Conservation (phyloP, 768 basidiomycete genomes). For the Rhizopogon roseolus region DNA sequence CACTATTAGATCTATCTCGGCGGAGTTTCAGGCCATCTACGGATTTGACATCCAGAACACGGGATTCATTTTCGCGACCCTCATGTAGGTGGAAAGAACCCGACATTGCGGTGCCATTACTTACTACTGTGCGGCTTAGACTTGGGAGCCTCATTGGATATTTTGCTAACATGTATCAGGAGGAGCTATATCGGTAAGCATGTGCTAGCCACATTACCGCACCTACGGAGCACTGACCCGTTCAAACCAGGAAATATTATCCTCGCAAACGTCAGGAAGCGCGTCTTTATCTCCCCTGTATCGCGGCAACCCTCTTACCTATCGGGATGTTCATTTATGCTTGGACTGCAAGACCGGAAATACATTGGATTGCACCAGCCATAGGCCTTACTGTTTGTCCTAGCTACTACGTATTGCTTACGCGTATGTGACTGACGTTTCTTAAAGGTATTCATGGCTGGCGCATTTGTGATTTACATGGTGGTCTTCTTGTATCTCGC, state of each 20-base stretch:
- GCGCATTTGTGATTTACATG: conserved; percentile 44
- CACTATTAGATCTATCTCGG: conserved; percentile 39
- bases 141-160: conserved; percentile 45
- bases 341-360: conserved; percentile 48
- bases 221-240: background rate
- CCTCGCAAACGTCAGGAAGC: conserved; percentile 41
- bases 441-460: conserved; percentile 40
- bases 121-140: conserved; percentile 24
- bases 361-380: conserved; percentile 49
- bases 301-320: conserved; percentile 46
- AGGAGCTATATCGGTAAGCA: conserved; percentile 39
- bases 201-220: conserved; percentile 4
- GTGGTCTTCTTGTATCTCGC: conserved; percentile 51
- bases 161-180: conserved; percentile 37
- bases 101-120: background rate
- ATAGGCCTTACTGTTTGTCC: conserved; percentile 5
- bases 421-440: background rate
- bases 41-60: conserved; percentile 51
- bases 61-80: conserved; percentile 51
- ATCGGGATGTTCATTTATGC: conserved; percentile 63
- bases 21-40: conserved; percentile 49
- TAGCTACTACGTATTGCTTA: background rate
- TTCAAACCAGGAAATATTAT: conserved; percentile 7
- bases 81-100: conserved; percentile 36
- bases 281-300: conserved; percentile 48